These are phyloP conservation scores for Neostapfia colusana DNA, from an alignment of 176 grass and related monocot species.

Conservation along the genomic window DNA sequence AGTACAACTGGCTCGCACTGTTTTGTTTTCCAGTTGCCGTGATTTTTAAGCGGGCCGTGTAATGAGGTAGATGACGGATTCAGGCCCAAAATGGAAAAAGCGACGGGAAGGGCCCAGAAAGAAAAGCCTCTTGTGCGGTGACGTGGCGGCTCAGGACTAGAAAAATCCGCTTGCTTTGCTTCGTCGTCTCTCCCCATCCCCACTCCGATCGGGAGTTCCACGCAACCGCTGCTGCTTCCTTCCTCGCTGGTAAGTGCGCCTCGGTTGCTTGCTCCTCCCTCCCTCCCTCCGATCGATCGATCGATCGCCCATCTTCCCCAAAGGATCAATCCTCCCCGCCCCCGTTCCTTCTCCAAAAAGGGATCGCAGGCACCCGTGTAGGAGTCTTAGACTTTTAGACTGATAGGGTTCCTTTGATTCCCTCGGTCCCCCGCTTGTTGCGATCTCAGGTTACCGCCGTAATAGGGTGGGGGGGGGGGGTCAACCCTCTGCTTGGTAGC, in stretches of 20 bases:
- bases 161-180: not conserved
- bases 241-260: slow-evolving; percentile 7
- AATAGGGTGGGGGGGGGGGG: no score
- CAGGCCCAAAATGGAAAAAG: not conserved
- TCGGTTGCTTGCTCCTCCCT: not conserved
- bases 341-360: not conserved
- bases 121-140: not conserved
- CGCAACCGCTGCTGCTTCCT: not conserved
- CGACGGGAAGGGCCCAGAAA: not conserved
- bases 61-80: not conserved
- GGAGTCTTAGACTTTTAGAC: not conserved
- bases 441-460: not conserved
- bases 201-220: not conserved
- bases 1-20: no score
- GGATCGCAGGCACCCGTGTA: not conserved
- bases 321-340: not conserved
- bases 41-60: not conserved
- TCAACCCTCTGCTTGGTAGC: not conserved
- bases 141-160: not conserved
- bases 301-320: not conserved
- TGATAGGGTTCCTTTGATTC: not conserved
- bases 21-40: no score
- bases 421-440: not conserved
- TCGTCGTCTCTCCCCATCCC: not conserved
- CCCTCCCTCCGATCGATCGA: not conserved